Evolutionary conservation across 805 yeast species (phyloP).

Genomic region (Torulaspora franciscae): DNA sequence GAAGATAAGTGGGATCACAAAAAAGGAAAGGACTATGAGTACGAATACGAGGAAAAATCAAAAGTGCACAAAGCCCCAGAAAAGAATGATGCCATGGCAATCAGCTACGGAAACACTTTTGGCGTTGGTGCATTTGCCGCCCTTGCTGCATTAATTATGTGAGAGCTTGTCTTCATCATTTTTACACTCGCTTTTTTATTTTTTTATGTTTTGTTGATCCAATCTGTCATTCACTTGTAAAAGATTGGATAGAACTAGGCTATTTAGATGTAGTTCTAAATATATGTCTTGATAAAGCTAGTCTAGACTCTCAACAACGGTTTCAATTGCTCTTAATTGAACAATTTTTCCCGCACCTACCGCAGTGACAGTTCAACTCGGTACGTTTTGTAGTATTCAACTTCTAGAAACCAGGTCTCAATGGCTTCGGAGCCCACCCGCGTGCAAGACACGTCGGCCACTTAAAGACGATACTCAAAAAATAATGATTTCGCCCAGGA

Average conservation of each 20-base stretch:
- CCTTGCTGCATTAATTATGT: conserved; percentile 14
- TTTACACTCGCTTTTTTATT: not conserved
- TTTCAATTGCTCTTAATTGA: not conserved
- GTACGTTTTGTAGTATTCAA: too few species aligned
- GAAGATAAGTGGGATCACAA: conserved; percentile 3
- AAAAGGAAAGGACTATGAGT: conserved; percentile 5
- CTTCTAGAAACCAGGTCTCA: too few species aligned
- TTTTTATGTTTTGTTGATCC: not conserved
- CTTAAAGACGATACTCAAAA: conserved; percentile 9
- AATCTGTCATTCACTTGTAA: conserved; percentile 3
- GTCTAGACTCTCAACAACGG: conserved; percentile 1
- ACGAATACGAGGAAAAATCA: conserved; percentile 2
- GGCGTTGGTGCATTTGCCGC: conserved; percentile 18
- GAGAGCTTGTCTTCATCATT: not conserved
- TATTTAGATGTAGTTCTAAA: not conserved
- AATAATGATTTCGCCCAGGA: conserved; percentile 97
- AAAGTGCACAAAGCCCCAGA: not conserved
- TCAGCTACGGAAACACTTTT: conserved; percentile 5
- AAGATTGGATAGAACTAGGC: not conserved
- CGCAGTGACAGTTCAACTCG: too few species aligned
- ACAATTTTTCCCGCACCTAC: too few species aligned
- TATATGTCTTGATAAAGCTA: not conserved
- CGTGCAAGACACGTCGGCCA: conserved; percentile 6
- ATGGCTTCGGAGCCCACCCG: too few species aligned
- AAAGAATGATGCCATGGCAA: conserved; percentile 9